A percentile compares a stretch with the other conserved stretches of the same genome.
phyloP scores from a whole-genome alignment of 1,139 yeast species.

The Lodderomyces margitis region DNA sequence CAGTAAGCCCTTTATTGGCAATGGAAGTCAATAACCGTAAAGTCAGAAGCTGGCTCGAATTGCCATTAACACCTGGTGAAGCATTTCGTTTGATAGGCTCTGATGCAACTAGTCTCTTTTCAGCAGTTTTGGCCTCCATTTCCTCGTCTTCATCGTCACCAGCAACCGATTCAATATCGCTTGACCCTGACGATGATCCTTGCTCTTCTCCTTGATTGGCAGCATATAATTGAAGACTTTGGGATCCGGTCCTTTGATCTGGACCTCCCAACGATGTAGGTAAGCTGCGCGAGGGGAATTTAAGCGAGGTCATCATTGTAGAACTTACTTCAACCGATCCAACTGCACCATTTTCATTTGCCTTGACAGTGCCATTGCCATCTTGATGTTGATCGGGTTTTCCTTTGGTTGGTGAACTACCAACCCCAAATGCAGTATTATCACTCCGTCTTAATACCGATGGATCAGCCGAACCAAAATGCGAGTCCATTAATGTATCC shows the following conservation, averaged over 20 bases:
- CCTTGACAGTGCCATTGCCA: not conserved
- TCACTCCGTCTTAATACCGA: not conserved
- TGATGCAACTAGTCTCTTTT: constrained; percentile 18
- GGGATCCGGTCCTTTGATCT: not conserved
- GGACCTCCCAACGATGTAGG: not conserved
- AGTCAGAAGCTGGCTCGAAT: not conserved
- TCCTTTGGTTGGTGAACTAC: constrained; percentile 1
- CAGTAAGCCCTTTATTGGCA: not conserved
- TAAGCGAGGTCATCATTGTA: not conserved
- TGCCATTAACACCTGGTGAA: not conserved
- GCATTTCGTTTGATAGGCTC: constrained; percentile 11
- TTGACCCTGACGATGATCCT: constrained; percentile 13
- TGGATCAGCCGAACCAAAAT: not conserved
- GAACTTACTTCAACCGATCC: not conserved
- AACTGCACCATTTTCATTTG: not conserved
- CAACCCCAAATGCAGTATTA: constrained; percentile 7
- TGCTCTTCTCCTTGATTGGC: not conserved
- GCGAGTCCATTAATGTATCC: not conserved
- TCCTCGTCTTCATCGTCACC: constrained; percentile 9
- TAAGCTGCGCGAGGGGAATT: not conserved
- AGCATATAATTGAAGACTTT: constrained; percentile 1
- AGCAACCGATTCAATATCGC: constrained; percentile 11
- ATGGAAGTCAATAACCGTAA: not conserved
- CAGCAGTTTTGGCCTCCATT: constrained; percentile 10
- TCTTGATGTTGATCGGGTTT: not conserved